phyloP scores from a whole-genome alignment of 768 basidiomycete genomes.

The Lactarius sp. region DNA sequence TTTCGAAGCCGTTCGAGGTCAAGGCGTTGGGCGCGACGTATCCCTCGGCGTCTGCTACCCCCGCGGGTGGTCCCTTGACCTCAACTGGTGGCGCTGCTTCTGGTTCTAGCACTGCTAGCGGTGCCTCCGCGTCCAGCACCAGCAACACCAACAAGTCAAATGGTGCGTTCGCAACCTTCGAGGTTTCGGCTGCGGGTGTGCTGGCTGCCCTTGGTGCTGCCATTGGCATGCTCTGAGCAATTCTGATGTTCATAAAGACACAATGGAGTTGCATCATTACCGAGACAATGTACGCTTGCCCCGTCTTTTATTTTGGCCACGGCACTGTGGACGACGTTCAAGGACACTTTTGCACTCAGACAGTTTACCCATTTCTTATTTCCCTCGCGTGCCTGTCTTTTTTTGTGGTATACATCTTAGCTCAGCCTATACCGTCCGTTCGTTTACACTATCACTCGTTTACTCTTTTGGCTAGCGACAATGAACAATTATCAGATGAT shows the following conservation, averaged over 20 bases:
- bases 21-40: slow-evolving; percentile 51
- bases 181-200: slow-evolving; percentile 18
- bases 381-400: not conserved
- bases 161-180: slow-evolving; percentile 10
- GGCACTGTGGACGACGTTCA: not conserved
- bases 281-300: slow-evolving; percentile 7
- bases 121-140: slow-evolving; percentile 1
- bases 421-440: slow-evolving; percentile 21
- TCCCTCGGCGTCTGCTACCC: slow-evolving; percentile 38
- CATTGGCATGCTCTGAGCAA: slow-evolving; percentile 23
- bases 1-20: slow-evolving; percentile 55
- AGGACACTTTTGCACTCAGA: slow-evolving; percentile 4
- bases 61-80: slow-evolving; percentile 28
- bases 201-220: slow-evolving; percentile 22
- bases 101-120: slow-evolving; percentile 3
- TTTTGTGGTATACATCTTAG: slow-evolving; percentile 3
- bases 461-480: not conserved
- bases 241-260: not conserved
- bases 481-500: not conserved
- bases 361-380: not conserved
- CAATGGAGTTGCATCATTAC: not conserved
- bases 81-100: slow-evolving; percentile 1
- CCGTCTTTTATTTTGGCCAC: not conserved
- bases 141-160: not conserved
- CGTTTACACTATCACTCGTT: slow-evolving; percentile 20